Evolutionary conservation across 2,329 filamentous ascomycete species (phyloP), one percentile per base, ranked within the genome.

Genomic region (Colletotrichum siamense): DNA sequence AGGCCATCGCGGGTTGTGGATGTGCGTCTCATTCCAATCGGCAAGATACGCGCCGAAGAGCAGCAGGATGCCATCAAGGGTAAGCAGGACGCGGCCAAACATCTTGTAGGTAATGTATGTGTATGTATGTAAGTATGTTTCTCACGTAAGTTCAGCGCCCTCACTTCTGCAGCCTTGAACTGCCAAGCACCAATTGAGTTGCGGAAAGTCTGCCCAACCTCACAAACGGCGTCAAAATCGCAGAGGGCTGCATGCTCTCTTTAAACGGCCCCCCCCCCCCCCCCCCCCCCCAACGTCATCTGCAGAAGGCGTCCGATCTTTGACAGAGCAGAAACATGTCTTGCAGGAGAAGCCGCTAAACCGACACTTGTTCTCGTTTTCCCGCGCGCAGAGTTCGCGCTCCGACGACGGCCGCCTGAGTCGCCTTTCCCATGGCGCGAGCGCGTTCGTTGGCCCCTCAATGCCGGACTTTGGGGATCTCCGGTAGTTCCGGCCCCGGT

Each of bases 1-100:
- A n/a, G 86, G 83, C 86, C 86, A 88, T 55, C 84, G 82, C 8
- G 86, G 84, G 76, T 88, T 88, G 78, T 83, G 84, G 68, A 87
- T 85, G 77, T 88, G 86, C 9, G 86, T 86, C 71, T 83, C 79
- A 78, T 83, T 82, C 78, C 82, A 85, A 77, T 88, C 86, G 12
- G 85, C 85, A 2, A 85, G 76, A n/a, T 81, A 81, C 8, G 85
- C 81, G 24, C 84, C 86, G 59, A 85, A 55, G n/a, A 87, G 77
- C 10, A 88, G 82, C 28, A 81, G 80, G 36, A 86, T 8, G 24
- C 81, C 80, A 61, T 87, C 84, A 32, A 87, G n/a, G 1, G 85
- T 86, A n/a, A 88, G 82, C n/a, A 88, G 80, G 7, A 83, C 65
- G 68, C 85, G 85, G 66, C 85, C 86, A 9, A 87, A 62, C 81